Conservation (phyloP, 106 monocot genomes). For the Dactylorhiza incarnata region DNA sequence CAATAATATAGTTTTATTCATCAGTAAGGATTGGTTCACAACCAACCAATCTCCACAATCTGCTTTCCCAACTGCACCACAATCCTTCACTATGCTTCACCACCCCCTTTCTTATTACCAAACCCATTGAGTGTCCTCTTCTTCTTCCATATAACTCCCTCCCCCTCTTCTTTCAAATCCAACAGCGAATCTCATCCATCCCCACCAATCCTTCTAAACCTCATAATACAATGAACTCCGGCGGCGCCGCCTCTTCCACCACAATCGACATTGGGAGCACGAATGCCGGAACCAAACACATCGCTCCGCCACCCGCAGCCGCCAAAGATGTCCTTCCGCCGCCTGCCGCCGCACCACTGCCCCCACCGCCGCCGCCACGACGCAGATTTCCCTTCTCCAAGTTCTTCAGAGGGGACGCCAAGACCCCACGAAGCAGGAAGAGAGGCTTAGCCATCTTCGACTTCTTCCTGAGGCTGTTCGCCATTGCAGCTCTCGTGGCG, state of each 20-base stretch:
- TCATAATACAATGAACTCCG: neutral
- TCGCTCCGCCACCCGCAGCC: neutral
- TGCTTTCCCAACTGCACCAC: conserved; percentile 11
- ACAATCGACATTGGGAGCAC: conserved; percentile 2
- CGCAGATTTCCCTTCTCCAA: conserved; percentile 3
- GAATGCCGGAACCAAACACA: neutral
- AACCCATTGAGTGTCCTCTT: neutral
- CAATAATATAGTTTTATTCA: neutral
- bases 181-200: neutral
- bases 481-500: conserved; percentile 8
- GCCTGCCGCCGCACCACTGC: too few species aligned
- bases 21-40: conserved; percentile 6
- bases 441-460: conserved; percentile 8
- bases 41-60: conserved; percentile 2
- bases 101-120: neutral
- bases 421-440: neutral
- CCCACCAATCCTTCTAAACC: neutral
- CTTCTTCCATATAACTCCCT: neutral
- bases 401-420: neutral
- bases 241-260: conserved; percentile 8
- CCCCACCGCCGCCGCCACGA: neutral
- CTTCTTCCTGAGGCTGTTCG: conserved; percentile 11
- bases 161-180: neutral
- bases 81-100: neutral
- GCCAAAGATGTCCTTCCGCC: too few species aligned